Evolutionary conservation across 2,329 filamentous ascomycete genomes (phyloP), one percentile per base, ranked within the genome.

Genomic region (Fusarium sarcochroum): DNA sequence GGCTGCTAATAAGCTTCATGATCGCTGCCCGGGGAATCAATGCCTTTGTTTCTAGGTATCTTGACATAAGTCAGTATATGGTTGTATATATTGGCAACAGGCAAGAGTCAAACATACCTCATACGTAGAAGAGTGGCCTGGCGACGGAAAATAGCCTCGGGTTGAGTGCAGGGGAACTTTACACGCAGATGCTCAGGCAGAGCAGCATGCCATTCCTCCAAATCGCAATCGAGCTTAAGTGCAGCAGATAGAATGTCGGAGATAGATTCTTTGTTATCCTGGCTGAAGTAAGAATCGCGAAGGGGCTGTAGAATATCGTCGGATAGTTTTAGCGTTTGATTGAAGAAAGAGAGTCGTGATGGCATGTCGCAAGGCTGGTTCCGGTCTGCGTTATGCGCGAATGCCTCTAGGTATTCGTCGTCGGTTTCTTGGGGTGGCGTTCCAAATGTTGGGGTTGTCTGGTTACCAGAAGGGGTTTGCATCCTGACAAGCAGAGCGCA

Each of bases 11-110:
- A 6, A 75, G 45, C 58, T 73, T 70, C 66, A 74, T 69, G 10
- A 74, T 70, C 2, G 73, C 63, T 7, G 61, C 47, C 13, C 73
- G 62, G 4, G 68, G 68, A 1, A 75, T 54, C 3, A 75, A 52
- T 1, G 66, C 60, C 21, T 70, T 75, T n/a, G 60, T 60, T 20
- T 75, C 73, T 6, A 75, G 50, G 25, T 75, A 73, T 25, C 73
- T 71, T 15, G 6, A 23, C 3, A 9, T 6, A 17, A 13, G 41
- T 71, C 44, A 71, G 58, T 13, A 32, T 2, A 2, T n/a, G 6
- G 25, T 8, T 2, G n/a, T 8, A 32, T 7, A 4, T 1, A 2
- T 20, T 14, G 4, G n/a, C 8, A 4, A 10, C 2, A 13, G 8
- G 0, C 18, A 3, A 1, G 13, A 15, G 9, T 20, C 20, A 14